Percentiles rank a stretch among this genome's conserved stretches.
Evolutionary conservation across 2,329 filamentous ascomycete genomes (phyloP).

Genomic region (Torrubiellomyces zombiae): DNA sequence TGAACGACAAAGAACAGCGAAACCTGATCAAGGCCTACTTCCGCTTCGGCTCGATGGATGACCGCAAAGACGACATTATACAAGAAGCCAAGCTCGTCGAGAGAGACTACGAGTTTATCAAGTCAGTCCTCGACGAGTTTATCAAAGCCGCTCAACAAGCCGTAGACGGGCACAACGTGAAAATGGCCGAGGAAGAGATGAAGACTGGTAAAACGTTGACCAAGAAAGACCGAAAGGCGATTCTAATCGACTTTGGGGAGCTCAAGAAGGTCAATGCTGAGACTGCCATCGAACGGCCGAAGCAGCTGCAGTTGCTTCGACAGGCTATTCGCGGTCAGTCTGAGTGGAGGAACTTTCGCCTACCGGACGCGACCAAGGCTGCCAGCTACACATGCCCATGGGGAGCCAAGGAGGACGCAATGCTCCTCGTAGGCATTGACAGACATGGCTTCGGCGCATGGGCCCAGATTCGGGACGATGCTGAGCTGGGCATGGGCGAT

Average conservation of each 20-base stretch:
- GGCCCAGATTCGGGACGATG: slow-evolving; percentile 84
- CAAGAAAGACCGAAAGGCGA: slow-evolving; percentile 95
- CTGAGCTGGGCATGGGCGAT: slow-evolving; percentile 67
- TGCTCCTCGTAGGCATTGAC: slow-evolving; percentile 88
- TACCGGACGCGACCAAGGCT: slow-evolving; percentile 81
- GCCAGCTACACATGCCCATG: slow-evolving; percentile 84
- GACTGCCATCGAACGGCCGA: slow-evolving; percentile 80
- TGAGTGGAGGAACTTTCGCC: slow-evolving; percentile 66
- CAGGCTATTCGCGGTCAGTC: slow-evolving; percentile 49
- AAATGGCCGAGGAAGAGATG: slow-evolving; percentile 67
- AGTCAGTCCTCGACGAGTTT: slow-evolving; percentile 59
- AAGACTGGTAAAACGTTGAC: slow-evolving; percentile 66
- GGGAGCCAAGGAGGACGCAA: slow-evolving; percentile 87
- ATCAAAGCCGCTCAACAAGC: slow-evolving; percentile 40
- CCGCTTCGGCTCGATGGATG: slow-evolving; percentile 77
- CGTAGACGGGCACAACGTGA: slow-evolving; percentile 50
- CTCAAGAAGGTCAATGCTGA: slow-evolving; percentile 93
- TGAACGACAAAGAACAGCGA: slow-evolving; percentile 83
- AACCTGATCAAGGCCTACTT: slow-evolving; percentile 84
- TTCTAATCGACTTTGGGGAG: slow-evolving; percentile 84
- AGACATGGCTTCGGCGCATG: slow-evolving; percentile 92
- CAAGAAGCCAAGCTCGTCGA: slow-evolving; percentile 71
- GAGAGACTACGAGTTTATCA: slow-evolving; percentile 68
- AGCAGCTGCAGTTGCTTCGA: slow-evolving; percentile 72
- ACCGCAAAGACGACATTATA: slow-evolving; percentile 74